These are phyloP conservation scores for Zizania latifolia DNA, from an alignment of 176 grass and related monocot genomes.

Conservation along the genomic window DNA sequence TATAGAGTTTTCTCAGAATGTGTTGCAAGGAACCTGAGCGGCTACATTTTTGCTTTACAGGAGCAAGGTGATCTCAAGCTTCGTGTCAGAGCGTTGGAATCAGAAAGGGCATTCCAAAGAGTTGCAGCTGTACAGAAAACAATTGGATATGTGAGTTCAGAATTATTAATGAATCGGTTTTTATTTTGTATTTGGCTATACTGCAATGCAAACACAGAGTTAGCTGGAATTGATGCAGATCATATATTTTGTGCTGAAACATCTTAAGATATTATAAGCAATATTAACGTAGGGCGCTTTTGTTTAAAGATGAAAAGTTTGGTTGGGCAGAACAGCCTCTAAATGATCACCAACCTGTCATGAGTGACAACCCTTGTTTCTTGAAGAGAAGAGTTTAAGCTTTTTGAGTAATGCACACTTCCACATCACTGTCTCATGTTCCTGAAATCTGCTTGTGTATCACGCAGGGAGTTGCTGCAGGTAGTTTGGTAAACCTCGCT, in stretches of 20 bases:
- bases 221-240: not conserved
- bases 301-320: not conserved
- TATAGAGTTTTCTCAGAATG: not conserved
- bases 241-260: not conserved
- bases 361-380: not conserved
- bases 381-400: not conserved
- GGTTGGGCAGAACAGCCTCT: not conserved
- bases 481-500: constrained; percentile 85
- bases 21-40: not conserved
- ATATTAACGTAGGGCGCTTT: not conserved
- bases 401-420: not conserved
- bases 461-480: constrained; percentile 71
- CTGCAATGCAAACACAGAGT: constrained; percentile 2
- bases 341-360: not conserved
- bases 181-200: constrained; percentile 10
- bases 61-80: constrained; percentile 98
- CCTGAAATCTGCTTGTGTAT: constrained; percentile 28
- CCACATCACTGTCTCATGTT: not conserved
- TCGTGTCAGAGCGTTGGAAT: constrained; percentile 91
- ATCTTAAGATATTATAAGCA: not conserved
- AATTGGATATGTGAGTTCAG: constrained; percentile 83
- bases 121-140: constrained; percentile 87
- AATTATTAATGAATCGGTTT: not conserved
- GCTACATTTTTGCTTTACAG: constrained; percentile 36
- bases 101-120: constrained; percentile 95